phyloP scores from a whole-genome alignment of 345 rosid genomes.

The Eucalyptus brandiana region DNA sequence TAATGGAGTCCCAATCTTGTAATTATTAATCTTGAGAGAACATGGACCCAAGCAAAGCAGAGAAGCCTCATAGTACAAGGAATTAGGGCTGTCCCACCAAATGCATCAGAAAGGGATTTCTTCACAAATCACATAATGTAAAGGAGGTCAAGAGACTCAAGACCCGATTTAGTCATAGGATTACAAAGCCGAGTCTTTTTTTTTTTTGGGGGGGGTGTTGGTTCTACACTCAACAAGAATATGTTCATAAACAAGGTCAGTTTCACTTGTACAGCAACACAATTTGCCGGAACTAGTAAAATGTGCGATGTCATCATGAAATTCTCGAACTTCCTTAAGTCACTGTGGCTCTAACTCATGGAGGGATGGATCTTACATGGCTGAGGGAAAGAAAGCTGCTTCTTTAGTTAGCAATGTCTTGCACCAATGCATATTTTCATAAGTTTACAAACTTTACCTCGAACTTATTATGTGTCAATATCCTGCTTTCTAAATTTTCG shows the following conservation, averaged over 20 bases:
- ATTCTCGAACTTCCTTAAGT: not conserved
- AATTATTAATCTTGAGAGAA: not conserved
- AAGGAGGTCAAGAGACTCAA: not conserved
- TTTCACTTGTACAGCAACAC: not conserved
- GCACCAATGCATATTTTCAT: not conserved
- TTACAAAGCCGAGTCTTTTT: not conserved
- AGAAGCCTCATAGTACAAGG: not conserved
- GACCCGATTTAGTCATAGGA: not conserved
- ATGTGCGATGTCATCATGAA: not conserved
- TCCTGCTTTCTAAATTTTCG: not conserved
- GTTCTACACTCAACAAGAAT: not conserved
- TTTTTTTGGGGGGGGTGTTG: accelerated
- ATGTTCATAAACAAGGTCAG: not conserved
- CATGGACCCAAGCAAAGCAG: not conserved
- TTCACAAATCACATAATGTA: not conserved
- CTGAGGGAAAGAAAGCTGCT: not conserved
- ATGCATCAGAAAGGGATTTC: not conserved
- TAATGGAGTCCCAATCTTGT: not conserved
- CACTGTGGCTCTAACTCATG: not conserved
- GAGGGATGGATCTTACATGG: not conserved
- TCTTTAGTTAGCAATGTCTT: not conserved
- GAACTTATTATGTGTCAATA: not conserved
- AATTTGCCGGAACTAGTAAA: not conserved
- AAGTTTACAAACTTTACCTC: not conserved
- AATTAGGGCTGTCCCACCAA: not conserved